Percentiles rank a stretch among this genome's conserved stretches.
phyloP scores from a whole-genome alignment of 495 filamentous ascomycete genomes.

The Talaromyces ruber region DNA sequence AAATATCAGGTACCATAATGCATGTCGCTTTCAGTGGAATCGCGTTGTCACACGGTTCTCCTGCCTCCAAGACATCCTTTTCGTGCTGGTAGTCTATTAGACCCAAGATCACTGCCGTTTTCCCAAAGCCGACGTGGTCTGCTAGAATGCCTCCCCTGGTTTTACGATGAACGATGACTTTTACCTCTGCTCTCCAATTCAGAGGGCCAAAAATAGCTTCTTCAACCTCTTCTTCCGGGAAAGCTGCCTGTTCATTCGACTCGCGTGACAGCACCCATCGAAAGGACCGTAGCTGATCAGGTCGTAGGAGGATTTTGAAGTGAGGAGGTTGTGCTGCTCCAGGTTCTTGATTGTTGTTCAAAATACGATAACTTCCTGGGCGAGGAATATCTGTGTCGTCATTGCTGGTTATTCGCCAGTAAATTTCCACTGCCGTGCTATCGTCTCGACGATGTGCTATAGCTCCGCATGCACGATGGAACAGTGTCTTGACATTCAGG shows the following conservation, averaged over 20 bases:
- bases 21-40: conserved; percentile 58
- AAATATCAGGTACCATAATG: conserved; percentile 54
- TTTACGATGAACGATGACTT: conserved; percentile 25
- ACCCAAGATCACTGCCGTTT: conserved; percentile 65
- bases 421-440: conserved; percentile 13
- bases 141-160: conserved; percentile 64
- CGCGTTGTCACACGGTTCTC: conserved; percentile 13
- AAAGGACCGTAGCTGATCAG: conserved; percentile 51
- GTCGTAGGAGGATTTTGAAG: conserved; percentile 31
- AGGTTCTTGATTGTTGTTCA: conserved; percentile 34
- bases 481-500: conserved; percentile 45
- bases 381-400: conserved; percentile 32
- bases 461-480: conserved; percentile 43
- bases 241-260: conserved; percentile 26
- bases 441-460: neutral
- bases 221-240: conserved; percentile 59
- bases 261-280: conserved; percentile 64
- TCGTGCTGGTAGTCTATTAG: conserved; percentile 46
- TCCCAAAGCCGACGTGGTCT: conserved; percentile 75
- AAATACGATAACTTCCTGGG: conserved; percentile 19
- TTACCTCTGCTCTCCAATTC: conserved; percentile 54
- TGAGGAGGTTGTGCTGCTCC: conserved; percentile 27
- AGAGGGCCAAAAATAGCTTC: conserved; percentile 52
- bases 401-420: conserved; percentile 37
- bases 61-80: conserved; percentile 6